These are phyloP conservation scores for Solanum rostratum DNA, from an alignment of 257 asterid species.

Conservation along the genomic window DNA sequence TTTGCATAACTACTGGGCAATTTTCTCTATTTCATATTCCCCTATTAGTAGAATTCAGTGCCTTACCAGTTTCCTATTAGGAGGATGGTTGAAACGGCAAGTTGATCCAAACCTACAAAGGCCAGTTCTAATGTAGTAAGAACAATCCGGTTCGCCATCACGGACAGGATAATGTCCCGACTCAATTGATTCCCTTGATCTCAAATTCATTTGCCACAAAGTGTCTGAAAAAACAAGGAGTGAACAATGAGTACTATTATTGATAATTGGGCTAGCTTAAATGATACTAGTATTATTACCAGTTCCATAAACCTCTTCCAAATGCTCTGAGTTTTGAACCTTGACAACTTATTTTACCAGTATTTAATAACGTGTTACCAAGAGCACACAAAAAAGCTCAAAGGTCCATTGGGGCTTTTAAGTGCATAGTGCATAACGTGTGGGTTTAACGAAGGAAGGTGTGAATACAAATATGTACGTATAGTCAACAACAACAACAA, in stretches of 20 bases:
- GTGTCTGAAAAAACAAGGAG: constrained; percentile 32
- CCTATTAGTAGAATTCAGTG: not conserved
- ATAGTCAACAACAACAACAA: no score
- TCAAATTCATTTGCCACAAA: constrained; percentile 61
- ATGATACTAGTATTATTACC: not conserved
- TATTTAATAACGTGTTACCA: not conserved
- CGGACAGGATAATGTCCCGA: constrained; percentile 71
- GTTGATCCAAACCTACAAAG: constrained; percentile 80
- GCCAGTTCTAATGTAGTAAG: constrained; percentile 82
- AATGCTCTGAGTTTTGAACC: not conserved
- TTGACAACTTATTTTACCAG: not conserved
- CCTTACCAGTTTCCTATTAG: constrained; percentile 63
- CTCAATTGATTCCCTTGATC: constrained; percentile 64
- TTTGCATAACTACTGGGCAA: not conserved
- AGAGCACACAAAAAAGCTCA: not conserved
- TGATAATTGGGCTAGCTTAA: constrained; percentile 1
- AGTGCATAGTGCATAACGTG: not conserved
- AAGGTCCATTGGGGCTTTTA: not conserved
- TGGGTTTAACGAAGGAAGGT: not conserved
- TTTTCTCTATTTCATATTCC: not conserved
- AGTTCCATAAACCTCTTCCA: not conserved
- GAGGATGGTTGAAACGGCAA: constrained; percentile 88
- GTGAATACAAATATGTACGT: not conserved
- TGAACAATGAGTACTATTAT: constrained; percentile 11
- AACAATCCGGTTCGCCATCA: constrained; percentile 83